Evolutionary conservation across 2,329 filamentous ascomycete species (phyloP), one percentile per base, ranked within the genome.

Genomic region (Podosphaera xanthii): DNA sequence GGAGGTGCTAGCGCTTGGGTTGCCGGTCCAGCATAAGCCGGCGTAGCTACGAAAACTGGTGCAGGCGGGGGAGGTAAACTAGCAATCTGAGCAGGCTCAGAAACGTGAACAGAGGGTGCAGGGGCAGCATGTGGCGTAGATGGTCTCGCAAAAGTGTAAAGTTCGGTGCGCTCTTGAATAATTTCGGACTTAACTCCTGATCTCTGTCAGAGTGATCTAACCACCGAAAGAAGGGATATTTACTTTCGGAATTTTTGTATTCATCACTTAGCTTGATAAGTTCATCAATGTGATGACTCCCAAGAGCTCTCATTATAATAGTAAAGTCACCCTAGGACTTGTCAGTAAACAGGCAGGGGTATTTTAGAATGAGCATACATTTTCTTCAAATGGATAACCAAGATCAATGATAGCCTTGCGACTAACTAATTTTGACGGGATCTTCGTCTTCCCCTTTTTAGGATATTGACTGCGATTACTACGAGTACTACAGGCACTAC

Each of bases 211-310:
- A 52, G 8, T 52, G n/a, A 36, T 54, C 33, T 14, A 14, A 52
- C 12, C 8, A 30, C 34, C 3, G 33, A 38, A 58, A 38, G 48
- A 44, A 62, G 40, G 42, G 49, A 36, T 9, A 67, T 74, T 67
- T 66, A 79, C 77, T 75, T 67, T 78, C 66, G 35, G 53, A 56
- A 36, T 46, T 77, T 68, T 78, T 82, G 71, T 87, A 89, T 38
- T 84, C 81, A 66, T 89, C 86, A 70, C 87, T 94, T 57, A 89
- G 75, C 66, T 81, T 84, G 65, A 96, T 85, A 52, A 96, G 77
- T 66, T 94, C 86, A 65, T 96, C 89, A 63, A 96, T 96, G 65
- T 95, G 88, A 22, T 91, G 82, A 65, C 94, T 90, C 14, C 87
- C 86, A 4, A 97, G 77, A 8, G 91, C 90, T 67, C 87, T 84